A percentile compares a stretch with the other conserved stretches of the same genome.
These are phyloP conservation scores for Streptanthus diversifolius DNA, from an alignment of 345 rosid species.

Conservation along the genomic window DNA sequence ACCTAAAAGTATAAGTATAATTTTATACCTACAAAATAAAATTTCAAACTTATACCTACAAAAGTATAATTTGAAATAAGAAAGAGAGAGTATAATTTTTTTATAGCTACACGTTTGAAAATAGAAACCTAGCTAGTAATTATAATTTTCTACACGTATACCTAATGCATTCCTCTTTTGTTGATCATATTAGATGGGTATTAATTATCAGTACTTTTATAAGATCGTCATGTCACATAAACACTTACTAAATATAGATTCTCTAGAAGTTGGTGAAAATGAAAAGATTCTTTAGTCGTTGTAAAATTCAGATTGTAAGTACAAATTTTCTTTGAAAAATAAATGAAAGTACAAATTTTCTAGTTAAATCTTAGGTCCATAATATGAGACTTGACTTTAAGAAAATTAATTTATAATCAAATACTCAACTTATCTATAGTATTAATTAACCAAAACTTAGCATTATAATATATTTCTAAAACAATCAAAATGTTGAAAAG, in stretches of 20 bases:
- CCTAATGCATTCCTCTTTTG: slow-evolving; percentile 31
- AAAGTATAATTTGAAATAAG: not conserved
- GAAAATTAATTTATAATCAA: not conserved
- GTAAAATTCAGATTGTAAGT: slow-evolving; percentile 7
- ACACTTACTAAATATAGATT: not conserved
- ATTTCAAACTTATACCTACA: not conserved
- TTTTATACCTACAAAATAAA: too few relatives aligned
- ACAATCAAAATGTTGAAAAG: slow-evolving; percentile 1
- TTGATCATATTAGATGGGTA: slow-evolving; percentile 11
- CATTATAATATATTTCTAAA: not conserved
- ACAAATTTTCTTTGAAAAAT: not conserved
- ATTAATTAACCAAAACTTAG: not conserved
- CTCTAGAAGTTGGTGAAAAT: not conserved
- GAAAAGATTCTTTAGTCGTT: not conserved
- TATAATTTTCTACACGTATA: not conserved
- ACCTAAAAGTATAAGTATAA: not conserved
- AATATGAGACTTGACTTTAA: not conserved
- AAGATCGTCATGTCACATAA: slow-evolving; percentile 1
- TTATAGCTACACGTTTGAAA: not conserved
- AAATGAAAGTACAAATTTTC: not conserved
- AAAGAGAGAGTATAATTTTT: not conserved
- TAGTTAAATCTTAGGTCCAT: not conserved
- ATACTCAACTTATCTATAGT: too few relatives aligned
- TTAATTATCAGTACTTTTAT: not conserved
- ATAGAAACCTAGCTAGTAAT: slow-evolving; percentile 4